Evolutionary conservation across 2,329 filamentous ascomycete genomes (phyloP).

Genomic region (Pleochaeta shiraiana): DNA sequence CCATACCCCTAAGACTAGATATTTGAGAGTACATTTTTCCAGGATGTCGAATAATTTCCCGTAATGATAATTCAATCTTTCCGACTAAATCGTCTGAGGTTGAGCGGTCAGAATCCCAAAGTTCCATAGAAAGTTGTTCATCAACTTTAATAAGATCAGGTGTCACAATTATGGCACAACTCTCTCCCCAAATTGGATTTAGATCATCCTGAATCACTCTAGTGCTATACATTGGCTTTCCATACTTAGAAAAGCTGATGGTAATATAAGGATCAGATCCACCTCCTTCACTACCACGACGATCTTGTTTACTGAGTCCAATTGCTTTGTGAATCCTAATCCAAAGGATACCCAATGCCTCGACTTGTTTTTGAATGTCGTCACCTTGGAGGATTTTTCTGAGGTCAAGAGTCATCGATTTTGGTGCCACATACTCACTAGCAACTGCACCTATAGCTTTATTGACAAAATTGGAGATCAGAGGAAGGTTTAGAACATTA

Average conservation of each 20-base stretch:
- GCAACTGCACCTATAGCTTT: constrained; percentile 69
- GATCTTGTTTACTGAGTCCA: constrained; percentile 80
- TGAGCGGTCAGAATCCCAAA: constrained; percentile 89
- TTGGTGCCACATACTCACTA: constrained; percentile 83
- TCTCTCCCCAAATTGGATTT: constrained; percentile 85
- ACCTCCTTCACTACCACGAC: constrained; percentile 58
- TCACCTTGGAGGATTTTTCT: constrained; percentile 81
- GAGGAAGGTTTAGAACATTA: constrained; percentile 73
- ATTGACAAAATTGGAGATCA: constrained; percentile 65
- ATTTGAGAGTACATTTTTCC: constrained; percentile 82
- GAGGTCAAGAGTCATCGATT: constrained; percentile 81
- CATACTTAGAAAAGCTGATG: constrained; percentile 85
- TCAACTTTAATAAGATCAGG: constrained; percentile 81
- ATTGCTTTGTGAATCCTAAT: constrained; percentile 75
- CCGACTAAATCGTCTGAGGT: constrained; percentile 90
- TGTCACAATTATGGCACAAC: constrained; percentile 64
- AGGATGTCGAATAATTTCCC: constrained; percentile 86
- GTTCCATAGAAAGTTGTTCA: constrained; percentile 78
- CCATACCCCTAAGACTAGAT: constrained; percentile 63
- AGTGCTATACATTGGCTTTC: constrained; percentile 95
- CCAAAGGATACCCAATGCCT: constrained; percentile 76
- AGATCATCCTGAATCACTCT: constrained; percentile 88
- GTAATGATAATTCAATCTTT: constrained; percentile 82
- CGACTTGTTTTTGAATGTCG: constrained; percentile 72
- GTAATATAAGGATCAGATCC: constrained; percentile 95